These are phyloP conservation scores for Xylariales sp. DNA, from an alignment of 2,329 filamentous ascomycete genomes.

Conservation along the genomic window DNA sequence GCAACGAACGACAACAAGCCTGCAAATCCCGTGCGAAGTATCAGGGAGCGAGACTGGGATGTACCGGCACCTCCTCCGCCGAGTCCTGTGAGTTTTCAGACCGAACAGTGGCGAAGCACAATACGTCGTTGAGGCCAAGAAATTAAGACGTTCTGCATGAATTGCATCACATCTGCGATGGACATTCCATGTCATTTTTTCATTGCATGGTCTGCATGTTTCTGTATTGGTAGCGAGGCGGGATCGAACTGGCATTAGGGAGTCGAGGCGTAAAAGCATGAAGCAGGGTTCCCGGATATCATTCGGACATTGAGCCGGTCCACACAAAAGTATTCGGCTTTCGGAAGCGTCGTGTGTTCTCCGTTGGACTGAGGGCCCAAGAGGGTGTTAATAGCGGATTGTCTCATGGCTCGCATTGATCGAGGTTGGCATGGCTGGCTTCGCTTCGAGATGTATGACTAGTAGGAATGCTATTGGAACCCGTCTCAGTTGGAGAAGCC, in stretches of 20 bases:
- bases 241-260: conserved; percentile 16
- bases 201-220: conserved; percentile 13
- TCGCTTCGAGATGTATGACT: too few relatives aligned
- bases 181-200: neutral
- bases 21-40: conserved; percentile 43
- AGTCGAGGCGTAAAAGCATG: conserved; percentile 20
- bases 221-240: conserved; percentile 21
- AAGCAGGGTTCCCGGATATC: too few relatives aligned
- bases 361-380: too few relatives aligned
- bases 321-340: too few relatives aligned
- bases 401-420: too few relatives aligned
- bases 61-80: conserved; percentile 63
- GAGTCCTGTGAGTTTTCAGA: conserved; percentile 57
- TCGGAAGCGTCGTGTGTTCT: too few relatives aligned
- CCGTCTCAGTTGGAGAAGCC: too few relatives aligned
- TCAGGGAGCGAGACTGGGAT: conserved; percentile 55
- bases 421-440: too few relatives aligned
- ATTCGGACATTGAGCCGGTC: too few relatives aligned
- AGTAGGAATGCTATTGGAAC: too few relatives aligned
- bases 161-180: neutral
- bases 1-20: conserved; percentile 36
- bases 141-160: too few relatives aligned
- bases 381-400: too few relatives aligned
- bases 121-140: conserved; percentile 28
- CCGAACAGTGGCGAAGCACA: conserved; percentile 48